These are phyloP conservation scores for Pseudopithomyces chartarum DNA, from an alignment of 2,329 filamentous ascomycete genomes.

Conservation along the genomic window DNA sequence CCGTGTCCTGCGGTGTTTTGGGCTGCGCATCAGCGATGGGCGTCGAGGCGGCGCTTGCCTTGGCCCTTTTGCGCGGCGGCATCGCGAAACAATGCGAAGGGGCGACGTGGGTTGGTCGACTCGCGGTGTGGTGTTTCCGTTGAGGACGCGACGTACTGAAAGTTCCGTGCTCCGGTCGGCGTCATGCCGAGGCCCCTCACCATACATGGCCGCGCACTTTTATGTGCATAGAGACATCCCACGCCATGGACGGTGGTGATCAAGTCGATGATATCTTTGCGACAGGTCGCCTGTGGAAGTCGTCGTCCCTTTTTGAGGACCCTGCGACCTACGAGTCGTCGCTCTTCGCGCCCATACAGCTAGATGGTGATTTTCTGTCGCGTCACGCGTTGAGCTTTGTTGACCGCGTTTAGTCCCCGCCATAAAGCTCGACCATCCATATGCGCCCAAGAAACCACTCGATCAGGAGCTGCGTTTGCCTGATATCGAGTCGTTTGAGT, in stretches of 20 bases:
- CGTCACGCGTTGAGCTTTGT: constrained; percentile 34
- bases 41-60: constrained; percentile 62
- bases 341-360: constrained; percentile 40
- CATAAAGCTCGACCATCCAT: constrained; percentile 47
- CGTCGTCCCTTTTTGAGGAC: constrained; percentile 53
- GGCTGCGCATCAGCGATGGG: constrained; percentile 49
- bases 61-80: constrained; percentile 73
- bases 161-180: constrained; percentile 19
- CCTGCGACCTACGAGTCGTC: constrained; percentile 26
- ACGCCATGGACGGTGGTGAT: constrained; percentile 46
- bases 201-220: constrained; percentile 1
- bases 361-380: constrained; percentile 41
- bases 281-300: constrained; percentile 65
- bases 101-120: background rate
- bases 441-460: constrained; percentile 42
- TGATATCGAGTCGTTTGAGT: constrained; percentile 47
- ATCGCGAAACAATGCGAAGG: constrained; percentile 49
- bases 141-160: constrained; percentile 26
- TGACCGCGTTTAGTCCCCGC: constrained; percentile 38
- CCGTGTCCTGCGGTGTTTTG: constrained; percentile 46
- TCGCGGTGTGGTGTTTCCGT: constrained; percentile 1
- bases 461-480: constrained; percentile 43
- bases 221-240: constrained; percentile 8
- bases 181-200: constrained; percentile 34
- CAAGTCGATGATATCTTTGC: constrained; percentile 63